Evolutionary conservation across 768 basidiomycete genomes (phyloP).

Genomic region (Lactarius hatsudake): DNA sequence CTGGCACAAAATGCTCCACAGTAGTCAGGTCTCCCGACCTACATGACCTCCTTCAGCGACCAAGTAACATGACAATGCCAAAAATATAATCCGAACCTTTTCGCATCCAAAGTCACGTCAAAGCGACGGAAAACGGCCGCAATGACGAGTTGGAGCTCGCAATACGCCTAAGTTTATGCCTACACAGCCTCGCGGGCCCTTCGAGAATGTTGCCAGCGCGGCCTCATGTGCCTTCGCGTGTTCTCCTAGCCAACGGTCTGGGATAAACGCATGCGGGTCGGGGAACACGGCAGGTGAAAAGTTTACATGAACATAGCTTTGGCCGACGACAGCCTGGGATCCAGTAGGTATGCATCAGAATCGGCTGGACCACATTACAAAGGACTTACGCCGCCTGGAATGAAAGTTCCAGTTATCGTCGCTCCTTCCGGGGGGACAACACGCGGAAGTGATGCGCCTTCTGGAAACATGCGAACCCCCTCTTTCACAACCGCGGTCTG

Average conservation of each 20-base stretch:
- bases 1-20: neutral
- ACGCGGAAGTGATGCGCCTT: constrained; percentile 14
- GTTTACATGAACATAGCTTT: neutral
- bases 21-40: neutral
- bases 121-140: neutral
- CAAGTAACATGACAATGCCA: no score
- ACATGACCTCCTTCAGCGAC: neutral
- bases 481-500: no score
- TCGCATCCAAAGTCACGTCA: neutral
- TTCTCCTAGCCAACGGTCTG: no score
- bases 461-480: neutral
- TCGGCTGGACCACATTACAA: neutral
- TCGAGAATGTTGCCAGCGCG: neutral
- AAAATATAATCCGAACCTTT: neutral
- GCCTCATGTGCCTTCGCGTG: no score
- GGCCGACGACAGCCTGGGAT: neutral
- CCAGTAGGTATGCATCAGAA: neutral
- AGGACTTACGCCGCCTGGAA: neutral
- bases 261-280: neutral
- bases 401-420: constrained; percentile 6
- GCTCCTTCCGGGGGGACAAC: constrained; percentile 7
- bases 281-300: neutral
- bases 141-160: neutral
- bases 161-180: neutral
- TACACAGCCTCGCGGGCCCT: neutral